These are phyloP conservation scores for Penicillium cinerascens DNA, from an alignment of 495 filamentous ascomycete species.

Conservation along the genomic window DNA sequence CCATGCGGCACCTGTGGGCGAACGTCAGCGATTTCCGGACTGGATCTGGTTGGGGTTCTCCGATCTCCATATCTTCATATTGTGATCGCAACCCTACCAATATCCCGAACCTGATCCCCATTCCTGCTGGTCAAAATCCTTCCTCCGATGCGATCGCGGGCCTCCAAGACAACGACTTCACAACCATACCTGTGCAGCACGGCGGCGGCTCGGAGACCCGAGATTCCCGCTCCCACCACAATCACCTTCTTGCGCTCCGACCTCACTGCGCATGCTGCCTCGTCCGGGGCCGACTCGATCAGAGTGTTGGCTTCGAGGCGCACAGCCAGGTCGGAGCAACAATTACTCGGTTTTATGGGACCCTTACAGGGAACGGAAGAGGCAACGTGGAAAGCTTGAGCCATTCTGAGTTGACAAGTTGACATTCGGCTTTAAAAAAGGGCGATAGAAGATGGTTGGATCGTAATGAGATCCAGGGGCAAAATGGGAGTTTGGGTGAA, in stretches of 20 bases:
- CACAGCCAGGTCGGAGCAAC: conserved; percentile 24
- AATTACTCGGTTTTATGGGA: conserved; percentile 22
- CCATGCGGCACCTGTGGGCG: conserved; percentile 20
- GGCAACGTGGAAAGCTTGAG: conserved; percentile 18
- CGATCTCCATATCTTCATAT: neutral
- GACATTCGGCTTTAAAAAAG: conserved; percentile 15
- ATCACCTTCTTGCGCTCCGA: conserved; percentile 25
- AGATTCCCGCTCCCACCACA: conserved; percentile 23
- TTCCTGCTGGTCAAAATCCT: conserved; percentile 20
- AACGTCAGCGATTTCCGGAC: conserved; percentile 1
- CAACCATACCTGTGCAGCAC: conserved; percentile 15
- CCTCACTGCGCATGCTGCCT: conserved; percentile 18
- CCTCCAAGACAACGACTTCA: conserved; percentile 23
- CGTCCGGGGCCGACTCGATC: conserved; percentile 12
- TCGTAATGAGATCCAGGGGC: neutral
- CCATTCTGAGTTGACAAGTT: conserved; percentile 25
- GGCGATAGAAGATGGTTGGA: neutral
- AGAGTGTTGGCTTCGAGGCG: conserved; percentile 14
- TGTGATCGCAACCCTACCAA: conserved; percentile 13
- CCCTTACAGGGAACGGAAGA: conserved; percentile 9
- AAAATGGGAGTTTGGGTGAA: neutral
- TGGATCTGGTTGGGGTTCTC: neutral
- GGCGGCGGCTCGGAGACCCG: conserved; percentile 22
- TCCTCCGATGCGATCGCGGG: conserved; percentile 27
- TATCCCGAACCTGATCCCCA: conserved; percentile 18